phyloP scores from a whole-genome alignment of 257 asterid genomes.

The Nicotiana obtusifolia region DNA sequence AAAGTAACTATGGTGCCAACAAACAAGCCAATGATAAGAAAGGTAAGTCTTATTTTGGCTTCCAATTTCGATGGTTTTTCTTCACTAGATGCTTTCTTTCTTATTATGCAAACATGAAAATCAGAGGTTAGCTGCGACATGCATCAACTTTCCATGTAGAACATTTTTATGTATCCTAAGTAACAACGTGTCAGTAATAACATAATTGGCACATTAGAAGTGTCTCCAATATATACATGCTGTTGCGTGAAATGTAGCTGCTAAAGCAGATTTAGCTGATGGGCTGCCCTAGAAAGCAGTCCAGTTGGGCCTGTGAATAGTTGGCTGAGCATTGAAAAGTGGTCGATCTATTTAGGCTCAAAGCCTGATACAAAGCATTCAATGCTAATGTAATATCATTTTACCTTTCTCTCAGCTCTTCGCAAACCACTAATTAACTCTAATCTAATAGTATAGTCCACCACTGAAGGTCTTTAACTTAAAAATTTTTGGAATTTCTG shows the following conservation, averaged over 20 bases:
- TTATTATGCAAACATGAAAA: not conserved
- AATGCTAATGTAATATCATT: not conserved
- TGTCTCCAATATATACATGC: not conserved
- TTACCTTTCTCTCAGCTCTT: not conserved
- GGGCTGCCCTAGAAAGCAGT: not conserved
- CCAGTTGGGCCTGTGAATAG: not conserved
- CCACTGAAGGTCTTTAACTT: not conserved
- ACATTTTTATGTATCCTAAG: not conserved
- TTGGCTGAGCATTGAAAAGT: not conserved
- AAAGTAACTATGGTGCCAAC: conserved; percentile 97
- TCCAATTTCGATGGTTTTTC: conserved; percentile 7
- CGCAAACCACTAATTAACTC: no score
- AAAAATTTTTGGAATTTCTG: not conserved
- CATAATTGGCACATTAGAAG: not conserved
- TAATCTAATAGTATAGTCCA: not conserved
- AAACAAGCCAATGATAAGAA: conserved; percentile 96
- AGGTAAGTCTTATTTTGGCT: conserved; percentile 43
- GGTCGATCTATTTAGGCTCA: not conserved
- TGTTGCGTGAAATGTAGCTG: not conserved
- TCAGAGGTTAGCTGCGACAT: not conserved
- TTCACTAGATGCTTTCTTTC: not conserved
- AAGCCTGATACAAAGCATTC: not conserved
- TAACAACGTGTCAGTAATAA: not conserved
- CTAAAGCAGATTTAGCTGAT: not conserved
- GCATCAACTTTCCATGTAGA: conserved; percentile 1